Evolutionary conservation across 176 grass and related monocot genomes (phyloP).

Genomic region (Oryza officinalis): DNA sequence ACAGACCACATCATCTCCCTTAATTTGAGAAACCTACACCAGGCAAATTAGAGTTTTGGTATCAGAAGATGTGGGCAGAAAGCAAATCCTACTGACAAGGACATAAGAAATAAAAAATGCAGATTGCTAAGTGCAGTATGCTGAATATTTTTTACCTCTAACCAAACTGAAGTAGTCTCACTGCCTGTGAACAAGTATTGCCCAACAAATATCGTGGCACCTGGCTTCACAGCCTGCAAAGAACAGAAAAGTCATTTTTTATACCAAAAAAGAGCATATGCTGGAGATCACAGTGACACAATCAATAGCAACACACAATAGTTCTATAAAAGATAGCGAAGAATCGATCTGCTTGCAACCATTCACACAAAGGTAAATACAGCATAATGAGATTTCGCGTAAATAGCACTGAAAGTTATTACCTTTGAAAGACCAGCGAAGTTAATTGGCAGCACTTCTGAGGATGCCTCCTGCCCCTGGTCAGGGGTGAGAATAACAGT

Average conservation of each 20-base stretch:
- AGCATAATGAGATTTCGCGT: not conserved
- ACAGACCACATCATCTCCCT: conserved; percentile 90
- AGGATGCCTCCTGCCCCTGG: conserved; percentile 63
- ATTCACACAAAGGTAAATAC: not conserved
- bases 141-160: conserved; percentile 59
- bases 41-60: conserved; percentile 20
- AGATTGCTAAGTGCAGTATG: not conserved
- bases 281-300: not conserved
- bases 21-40: conserved; percentile 83
- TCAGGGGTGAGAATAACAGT: conserved; percentile 80
- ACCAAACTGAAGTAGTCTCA: conserved; percentile 98
- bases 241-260: not conserved
- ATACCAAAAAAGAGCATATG: not conserved
- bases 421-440: conserved; percentile 84
- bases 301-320: no score
- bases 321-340: no score
- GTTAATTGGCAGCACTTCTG: conserved; percentile 88
- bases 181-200: conserved; percentile 99
- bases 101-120: not conserved
- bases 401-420: not conserved
- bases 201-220: conserved; percentile 93
- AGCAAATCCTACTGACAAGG: not conserved
- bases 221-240: conserved; percentile 77
- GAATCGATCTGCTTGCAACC: not conserved
- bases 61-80: conserved; percentile 13